These are phyloP conservation scores for Fusarium sp. DNA, from an alignment of 2,329 filamentous ascomycete genomes.

Conservation along the genomic window DNA sequence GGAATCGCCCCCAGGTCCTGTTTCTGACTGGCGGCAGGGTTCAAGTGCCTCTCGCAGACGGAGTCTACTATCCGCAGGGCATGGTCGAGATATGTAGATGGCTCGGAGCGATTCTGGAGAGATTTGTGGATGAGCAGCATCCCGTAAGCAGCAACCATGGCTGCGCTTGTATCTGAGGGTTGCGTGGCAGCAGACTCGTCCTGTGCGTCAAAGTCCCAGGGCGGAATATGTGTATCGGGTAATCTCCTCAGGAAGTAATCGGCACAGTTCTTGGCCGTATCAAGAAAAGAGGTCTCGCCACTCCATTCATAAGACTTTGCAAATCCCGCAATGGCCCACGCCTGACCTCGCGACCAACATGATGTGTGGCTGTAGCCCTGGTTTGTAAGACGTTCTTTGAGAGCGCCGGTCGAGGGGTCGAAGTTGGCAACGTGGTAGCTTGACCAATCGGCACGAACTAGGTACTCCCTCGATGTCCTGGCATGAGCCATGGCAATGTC, in stretches of 20 bases:
- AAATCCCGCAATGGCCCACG: conserved; percentile 59
- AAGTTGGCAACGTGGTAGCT: conserved; percentile 57
- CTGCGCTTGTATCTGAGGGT: conserved; percentile 50
- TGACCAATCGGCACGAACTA: conserved; percentile 50
- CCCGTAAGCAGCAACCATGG: conserved; percentile 50
- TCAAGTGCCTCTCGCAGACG: too few relatives aligned
- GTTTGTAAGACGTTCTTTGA: conserved; percentile 54
- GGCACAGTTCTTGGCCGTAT: conserved; percentile 52
- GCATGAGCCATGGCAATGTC: conserved; percentile 52
- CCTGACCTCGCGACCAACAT: conserved; percentile 58
- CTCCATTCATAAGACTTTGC: conserved; percentile 58
- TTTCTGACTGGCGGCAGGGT: too few relatives aligned
- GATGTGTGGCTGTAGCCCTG: conserved; percentile 55
- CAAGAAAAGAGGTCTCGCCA: conserved; percentile 50
- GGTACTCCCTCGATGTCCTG: conserved; percentile 47
- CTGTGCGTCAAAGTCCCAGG: conserved; percentile 55
- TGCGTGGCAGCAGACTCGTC: not conserved
- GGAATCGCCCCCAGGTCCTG: too few relatives aligned
- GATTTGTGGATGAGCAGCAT: conserved; percentile 48
- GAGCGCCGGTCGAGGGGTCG: conserved; percentile 49
- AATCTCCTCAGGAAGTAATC: conserved; percentile 52
- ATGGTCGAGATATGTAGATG: conserved; percentile 14
- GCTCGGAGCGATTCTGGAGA: conserved; percentile 22
- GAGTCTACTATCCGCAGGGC: not conserved
- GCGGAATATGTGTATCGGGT: conserved; percentile 43